Conservation (phyloP, 2,329 filamentous ascomycete species). For the Allantophomopsis cytisporea region DNA sequence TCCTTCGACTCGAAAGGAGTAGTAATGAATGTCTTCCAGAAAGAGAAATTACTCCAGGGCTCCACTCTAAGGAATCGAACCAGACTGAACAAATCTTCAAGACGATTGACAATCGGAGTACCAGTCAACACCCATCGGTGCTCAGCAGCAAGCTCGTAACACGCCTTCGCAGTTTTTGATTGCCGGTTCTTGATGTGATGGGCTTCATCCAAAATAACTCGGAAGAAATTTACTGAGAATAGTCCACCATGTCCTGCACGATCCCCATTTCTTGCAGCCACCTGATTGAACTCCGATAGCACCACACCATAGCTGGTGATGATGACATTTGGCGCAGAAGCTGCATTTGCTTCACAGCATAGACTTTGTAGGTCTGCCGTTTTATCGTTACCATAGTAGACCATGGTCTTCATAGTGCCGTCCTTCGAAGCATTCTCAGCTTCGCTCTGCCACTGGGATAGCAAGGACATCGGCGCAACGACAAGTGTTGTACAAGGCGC, state of each 20-base stretch:
- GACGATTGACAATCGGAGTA: conserved; percentile 89
- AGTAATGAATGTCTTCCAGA: conserved; percentile 98
- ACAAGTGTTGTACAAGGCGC: conserved; percentile 89
- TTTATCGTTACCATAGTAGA: conserved; percentile 91
- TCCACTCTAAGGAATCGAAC: conserved; percentile 89
- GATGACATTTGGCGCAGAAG: conserved; percentile 73
- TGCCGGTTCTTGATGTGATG: conserved; percentile 84
- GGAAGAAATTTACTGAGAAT: conserved; percentile 89
- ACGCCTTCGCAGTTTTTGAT: conserved; percentile 90
- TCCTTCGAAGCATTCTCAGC: conserved; percentile 78
- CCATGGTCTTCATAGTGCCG: conserved; percentile 68
- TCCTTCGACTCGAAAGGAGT: conserved; percentile 94
- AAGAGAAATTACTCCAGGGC: conserved; percentile 97
- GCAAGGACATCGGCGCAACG: conserved; percentile 88
- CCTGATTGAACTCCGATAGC: conserved; percentile 74
- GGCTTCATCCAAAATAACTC: conserved; percentile 88
- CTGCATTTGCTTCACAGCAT: conserved; percentile 61
- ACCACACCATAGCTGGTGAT: conserved; percentile 93
- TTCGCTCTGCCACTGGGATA: conserved; percentile 97
- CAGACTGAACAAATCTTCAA: conserved; percentile 89
- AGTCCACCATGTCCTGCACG: conserved; percentile 55
- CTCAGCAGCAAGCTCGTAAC: conserved; percentile 73
- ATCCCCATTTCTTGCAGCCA: conserved; percentile 53
- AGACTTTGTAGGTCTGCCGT: conserved; percentile 62
- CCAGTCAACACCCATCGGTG: conserved; percentile 93